These are phyloP conservation scores for Cynanchum wilfordii DNA, from an alignment of 257 asterid genomes.

Conservation along the genomic window DNA sequence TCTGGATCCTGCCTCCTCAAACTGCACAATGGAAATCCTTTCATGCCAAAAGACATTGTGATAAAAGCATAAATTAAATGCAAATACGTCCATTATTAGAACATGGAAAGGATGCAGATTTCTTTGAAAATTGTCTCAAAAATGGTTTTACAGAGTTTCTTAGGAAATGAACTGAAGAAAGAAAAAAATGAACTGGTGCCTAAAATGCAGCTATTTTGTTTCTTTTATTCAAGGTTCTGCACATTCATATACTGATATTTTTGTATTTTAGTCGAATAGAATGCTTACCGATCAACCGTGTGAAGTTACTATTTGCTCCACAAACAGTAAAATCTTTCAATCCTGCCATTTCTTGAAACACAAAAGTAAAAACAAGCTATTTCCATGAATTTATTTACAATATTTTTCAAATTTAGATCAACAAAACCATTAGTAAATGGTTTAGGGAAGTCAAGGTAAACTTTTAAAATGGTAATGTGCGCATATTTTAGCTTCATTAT, in stretches of 20 bases:
- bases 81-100: conserved; percentile 7
- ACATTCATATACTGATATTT: neutral
- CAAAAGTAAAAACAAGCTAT: neutral
- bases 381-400: neutral
- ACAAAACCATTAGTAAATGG: neutral
- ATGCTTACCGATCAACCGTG: neutral
- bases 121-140: neutral
- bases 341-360: neutral
- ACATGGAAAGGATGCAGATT: neutral
- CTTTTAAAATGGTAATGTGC: neutral
- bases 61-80: conserved; percentile 21
- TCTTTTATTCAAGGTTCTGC: neutral
- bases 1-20: conserved; percentile 34
- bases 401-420: neutral
- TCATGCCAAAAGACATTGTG: conserved; percentile 26
- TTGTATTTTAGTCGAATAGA: neutral
- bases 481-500: neutral
- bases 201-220: too few relatives aligned
- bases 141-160: neutral
- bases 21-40: conserved; percentile 39
- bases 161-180: neutral
- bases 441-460: too few relatives aligned
- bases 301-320: neutral
- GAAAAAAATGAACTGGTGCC: too few relatives aligned
- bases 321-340: conserved; percentile 2